phyloP scores from a whole-genome alignment of 495 filamentous ascomycete species.

The Aspergillus bridgeri region DNA sequence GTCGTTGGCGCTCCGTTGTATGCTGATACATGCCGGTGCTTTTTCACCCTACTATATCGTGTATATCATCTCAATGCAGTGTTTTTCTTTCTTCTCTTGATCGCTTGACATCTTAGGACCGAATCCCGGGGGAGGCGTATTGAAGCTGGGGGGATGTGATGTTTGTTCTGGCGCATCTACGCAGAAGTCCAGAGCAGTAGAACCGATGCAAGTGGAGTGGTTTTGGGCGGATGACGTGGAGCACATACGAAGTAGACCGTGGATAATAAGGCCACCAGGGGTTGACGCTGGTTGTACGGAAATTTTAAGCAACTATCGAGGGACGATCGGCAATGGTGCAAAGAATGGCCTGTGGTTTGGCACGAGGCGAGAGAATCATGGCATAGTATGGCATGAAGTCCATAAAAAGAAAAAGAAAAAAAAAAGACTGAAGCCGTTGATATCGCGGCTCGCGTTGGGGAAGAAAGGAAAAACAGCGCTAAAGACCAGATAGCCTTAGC shows the following conservation, averaged over 20 bases:
- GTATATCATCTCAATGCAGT: slow-evolving; percentile 49
- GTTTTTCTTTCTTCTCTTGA: slow-evolving; percentile 16
- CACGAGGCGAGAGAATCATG: too few relatives aligned
- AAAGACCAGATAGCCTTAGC: slow-evolving; percentile 11
- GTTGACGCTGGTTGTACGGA: neutral
- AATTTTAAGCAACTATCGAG: neutral
- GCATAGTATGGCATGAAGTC: too few relatives aligned
- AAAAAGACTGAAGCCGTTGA: neutral
- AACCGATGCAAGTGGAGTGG: neutral
- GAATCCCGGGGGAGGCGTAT: too few relatives aligned
- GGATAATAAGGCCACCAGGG: neutral
- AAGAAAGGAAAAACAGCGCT: neutral
- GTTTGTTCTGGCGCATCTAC: neutral
- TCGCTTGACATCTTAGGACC: neutral
- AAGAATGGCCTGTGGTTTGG: neutral
- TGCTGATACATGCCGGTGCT: slow-evolving; percentile 42
- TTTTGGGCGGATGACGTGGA: slow-evolving; percentile 1
- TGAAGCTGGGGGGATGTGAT: neutral
- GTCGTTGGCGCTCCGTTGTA: slow-evolving; percentile 32
- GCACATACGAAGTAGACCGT: neutral
- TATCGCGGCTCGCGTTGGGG: neutral
- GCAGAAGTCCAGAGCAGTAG: too few relatives aligned
- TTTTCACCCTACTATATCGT: slow-evolving; percentile 41
- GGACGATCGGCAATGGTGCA: neutral
- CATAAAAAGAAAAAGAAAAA: too few relatives aligned